Evolutionary conservation across 208 protist genomes (phyloP).

Genomic region (Herpetomonas muscarum): DNA sequence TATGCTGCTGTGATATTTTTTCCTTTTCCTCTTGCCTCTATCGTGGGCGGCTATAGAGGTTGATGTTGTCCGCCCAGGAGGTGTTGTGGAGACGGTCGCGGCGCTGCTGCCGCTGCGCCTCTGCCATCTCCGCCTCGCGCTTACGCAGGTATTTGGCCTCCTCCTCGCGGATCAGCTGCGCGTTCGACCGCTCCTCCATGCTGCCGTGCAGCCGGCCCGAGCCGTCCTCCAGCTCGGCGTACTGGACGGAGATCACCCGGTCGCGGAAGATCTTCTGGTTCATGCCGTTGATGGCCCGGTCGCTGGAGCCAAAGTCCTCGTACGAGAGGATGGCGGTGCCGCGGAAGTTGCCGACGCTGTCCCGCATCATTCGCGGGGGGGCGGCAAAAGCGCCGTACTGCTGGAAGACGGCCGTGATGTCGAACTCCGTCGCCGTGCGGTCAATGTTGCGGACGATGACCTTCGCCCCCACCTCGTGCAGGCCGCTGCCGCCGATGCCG

Average conservation of each 20-base stretch:
- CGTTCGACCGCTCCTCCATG: conserved; percentile 70
- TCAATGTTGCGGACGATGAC: conserved; percentile 78
- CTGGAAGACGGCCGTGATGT: conserved; percentile 71
- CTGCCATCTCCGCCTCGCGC: conserved; percentile 38
- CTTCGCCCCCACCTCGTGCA: conserved; percentile 87
- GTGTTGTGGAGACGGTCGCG: conserved; percentile 46
- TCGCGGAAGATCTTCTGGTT: conserved; percentile 60
- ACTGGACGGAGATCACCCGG: conserved; percentile 61
- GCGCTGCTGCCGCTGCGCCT: conserved; percentile 35
- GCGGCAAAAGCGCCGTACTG: conserved; percentile 81
- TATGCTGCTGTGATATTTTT: not conserved
- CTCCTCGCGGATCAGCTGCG: conserved; percentile 63
- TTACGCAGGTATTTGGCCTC: conserved; percentile 60
- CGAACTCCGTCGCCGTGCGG: conserved; percentile 62
- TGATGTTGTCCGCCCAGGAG: conserved; percentile 48
- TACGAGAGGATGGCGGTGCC: conserved; percentile 77
- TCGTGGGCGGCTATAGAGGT: conserved; percentile 8
- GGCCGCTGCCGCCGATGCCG: not conserved
- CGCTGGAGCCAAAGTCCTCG: conserved; percentile 65
- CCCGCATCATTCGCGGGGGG: conserved; percentile 74
- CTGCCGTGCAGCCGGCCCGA: conserved; percentile 74
- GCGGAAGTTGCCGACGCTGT: conserved; percentile 71
- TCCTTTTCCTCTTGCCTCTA: conserved; percentile 11
- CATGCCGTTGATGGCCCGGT: conserved; percentile 72
- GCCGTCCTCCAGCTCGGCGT: conserved; percentile 81